Evolutionary conservation across 352 stramenopile species (phyloP).

Genomic region (Phytopythium cucurbitacearum): DNA sequence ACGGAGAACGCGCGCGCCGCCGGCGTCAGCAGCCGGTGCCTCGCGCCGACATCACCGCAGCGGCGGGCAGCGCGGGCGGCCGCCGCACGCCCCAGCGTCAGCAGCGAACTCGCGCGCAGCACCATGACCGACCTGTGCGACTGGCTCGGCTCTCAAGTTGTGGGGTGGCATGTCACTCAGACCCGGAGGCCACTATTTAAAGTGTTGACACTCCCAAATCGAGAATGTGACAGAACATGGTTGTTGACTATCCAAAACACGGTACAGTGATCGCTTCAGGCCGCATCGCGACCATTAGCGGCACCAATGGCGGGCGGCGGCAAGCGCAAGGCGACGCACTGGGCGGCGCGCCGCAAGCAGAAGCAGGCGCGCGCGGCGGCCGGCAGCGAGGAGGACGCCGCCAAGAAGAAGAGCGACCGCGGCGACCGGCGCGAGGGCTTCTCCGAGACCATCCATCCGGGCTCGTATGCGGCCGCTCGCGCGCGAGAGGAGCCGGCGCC

Average conservation of each 20-base stretch:
- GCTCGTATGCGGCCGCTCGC: conserved; percentile 69
- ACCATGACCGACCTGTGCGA: no score
- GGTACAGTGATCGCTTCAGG: no score
- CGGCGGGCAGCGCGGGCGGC: not conserved
- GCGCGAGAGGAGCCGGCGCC: conserved; percentile 6
- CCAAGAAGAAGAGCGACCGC: conserved; percentile 9
- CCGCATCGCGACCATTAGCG: no score
- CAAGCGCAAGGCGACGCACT: conserved; percentile 74
- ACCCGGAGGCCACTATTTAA: no score
- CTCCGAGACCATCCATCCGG: conserved; percentile 59
- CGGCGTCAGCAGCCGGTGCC: not conserved
- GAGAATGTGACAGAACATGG: no score
- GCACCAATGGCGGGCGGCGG: conserved; percentile 10
- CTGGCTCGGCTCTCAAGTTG: no score
- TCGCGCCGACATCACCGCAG: conserved; percentile 2
- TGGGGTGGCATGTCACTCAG: no score
- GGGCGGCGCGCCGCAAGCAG: conserved; percentile 68
- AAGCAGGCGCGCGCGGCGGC: conserved; percentile 47
- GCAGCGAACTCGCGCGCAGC: not conserved
- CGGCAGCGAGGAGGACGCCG: conserved; percentile 10
- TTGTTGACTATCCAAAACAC: no score
- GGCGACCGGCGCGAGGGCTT: conserved; percentile 53
- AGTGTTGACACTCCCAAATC: no score
- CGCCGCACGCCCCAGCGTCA: conserved; percentile 1
- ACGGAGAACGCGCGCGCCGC: conserved; percentile 36